These are phyloP conservation scores for Fusarium tjaetaba DNA, from an alignment of 2,329 filamentous ascomycete species.

Conservation along the genomic window DNA sequence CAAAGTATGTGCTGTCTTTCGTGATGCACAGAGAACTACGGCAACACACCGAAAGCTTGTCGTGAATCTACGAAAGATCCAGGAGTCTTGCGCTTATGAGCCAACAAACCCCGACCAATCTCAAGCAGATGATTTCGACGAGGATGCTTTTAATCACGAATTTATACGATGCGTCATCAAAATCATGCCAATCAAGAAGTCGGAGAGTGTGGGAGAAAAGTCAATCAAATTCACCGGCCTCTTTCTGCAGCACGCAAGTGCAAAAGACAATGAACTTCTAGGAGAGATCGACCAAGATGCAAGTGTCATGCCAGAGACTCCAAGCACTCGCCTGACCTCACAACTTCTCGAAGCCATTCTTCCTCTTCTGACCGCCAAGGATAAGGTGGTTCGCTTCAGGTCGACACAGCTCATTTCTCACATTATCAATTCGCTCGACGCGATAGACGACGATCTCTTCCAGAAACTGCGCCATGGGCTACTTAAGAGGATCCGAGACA, in stretches of 20 bases:
- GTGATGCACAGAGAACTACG: constrained; percentile 87
- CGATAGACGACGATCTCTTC: constrained; percentile 92
- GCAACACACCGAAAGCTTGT: constrained; percentile 90
- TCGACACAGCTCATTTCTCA: constrained; percentile 90
- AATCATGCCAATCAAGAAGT: constrained; percentile 89
- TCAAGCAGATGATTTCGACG: constrained; percentile 75
- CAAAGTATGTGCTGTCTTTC: constrained; percentile 77
- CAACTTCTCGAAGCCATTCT: constrained; percentile 78
- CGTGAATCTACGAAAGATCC: constrained; percentile 87
- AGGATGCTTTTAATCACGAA: constrained; percentile 88
- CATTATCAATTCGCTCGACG: constrained; percentile 90
- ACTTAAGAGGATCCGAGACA: constrained; percentile 88
- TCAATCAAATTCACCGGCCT: constrained; percentile 87
- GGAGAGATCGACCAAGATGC: constrained; percentile 74
- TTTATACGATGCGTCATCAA: constrained; percentile 84
- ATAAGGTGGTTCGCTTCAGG: constrained; percentile 91
- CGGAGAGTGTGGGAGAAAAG: constrained; percentile 87
- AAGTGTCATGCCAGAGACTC: constrained; percentile 81
- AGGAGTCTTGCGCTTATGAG: constrained; percentile 83
- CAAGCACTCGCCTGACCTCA: constrained; percentile 80
- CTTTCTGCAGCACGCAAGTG: constrained; percentile 79
- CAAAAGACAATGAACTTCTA: constrained; percentile 76
- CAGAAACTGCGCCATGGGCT: constrained; percentile 81
- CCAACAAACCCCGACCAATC: constrained; percentile 62
- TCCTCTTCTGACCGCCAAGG: constrained; percentile 83